Conservation (phyloP, 306 rosid species). For the Quercus wislizeni region DNA sequence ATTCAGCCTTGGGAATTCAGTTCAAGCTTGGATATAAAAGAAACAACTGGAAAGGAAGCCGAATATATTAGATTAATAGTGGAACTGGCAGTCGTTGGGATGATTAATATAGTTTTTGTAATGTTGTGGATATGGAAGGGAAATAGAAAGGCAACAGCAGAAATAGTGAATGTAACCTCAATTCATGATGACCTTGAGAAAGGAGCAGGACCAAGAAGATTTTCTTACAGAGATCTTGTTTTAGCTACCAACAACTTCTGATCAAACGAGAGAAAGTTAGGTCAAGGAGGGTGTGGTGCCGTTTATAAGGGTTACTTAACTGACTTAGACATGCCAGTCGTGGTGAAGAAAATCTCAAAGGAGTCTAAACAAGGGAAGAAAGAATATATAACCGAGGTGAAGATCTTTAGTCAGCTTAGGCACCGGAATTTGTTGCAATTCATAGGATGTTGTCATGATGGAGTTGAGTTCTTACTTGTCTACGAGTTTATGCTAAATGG, state of each 20-base stretch:
- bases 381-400: constrained; percentile 6
- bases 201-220: constrained; percentile 9
- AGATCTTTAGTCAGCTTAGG: neutral
- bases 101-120: neutral
- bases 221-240: neutral
- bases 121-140: neutral
- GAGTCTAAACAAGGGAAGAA: constrained; percentile 8
- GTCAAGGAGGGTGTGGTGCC: constrained; percentile 1
- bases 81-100: neutral
- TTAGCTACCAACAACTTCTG: neutral
- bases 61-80: neutral
- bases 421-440: constrained; percentile 8
- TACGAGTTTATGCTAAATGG: constrained; percentile 3
- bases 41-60: neutral
- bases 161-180: neutral
- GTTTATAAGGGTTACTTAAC: neutral
- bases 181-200: neutral
- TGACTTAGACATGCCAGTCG: neutral
- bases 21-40: neutral
- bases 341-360: constrained; percentile 9
- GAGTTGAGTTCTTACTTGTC: constrained; percentile 3
- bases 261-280: neutral
- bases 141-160: neutral
- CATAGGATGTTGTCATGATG: constrained; percentile 10
- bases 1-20: constrained; percentile 9